phyloP scores from a whole-genome alignment of 805 yeast genomes.

The Cyberlindnera maritima region DNA sequence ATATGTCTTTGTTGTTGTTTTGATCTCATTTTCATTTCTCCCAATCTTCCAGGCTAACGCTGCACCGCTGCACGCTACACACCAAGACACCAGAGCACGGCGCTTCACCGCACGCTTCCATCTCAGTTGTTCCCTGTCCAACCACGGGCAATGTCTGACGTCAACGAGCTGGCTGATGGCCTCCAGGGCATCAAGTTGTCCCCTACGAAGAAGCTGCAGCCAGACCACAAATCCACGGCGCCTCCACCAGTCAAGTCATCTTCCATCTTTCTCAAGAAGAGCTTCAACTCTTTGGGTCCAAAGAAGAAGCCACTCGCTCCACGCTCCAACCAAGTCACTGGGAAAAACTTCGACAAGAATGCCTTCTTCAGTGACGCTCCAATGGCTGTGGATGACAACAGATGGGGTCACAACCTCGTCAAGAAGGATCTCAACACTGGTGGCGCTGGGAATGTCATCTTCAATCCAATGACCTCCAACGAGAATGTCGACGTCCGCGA shows the following conservation, averaged over 20 bases:
- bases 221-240: slow-evolving; percentile 4
- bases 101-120: background rate
- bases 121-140: background rate
- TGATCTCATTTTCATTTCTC: background rate
- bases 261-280: slow-evolving; percentile 22
- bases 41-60: too few relatives aligned
- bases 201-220: slow-evolving; percentile 12
- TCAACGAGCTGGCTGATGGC: slow-evolving; percentile 8
- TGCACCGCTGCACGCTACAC: too few relatives aligned
- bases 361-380: slow-evolving; percentile 21
- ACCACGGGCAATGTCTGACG: background rate
- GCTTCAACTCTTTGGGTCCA: slow-evolving; percentile 16
- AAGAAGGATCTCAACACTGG: slow-evolving; percentile 1
- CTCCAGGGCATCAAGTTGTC: slow-evolving; percentile 15
- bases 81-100: too few relatives aligned
- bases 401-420: slow-evolving; percentile 23
- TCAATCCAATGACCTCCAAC: slow-evolving; percentile 10
- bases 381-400: slow-evolving; percentile 22
- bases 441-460: slow-evolving; percentile 12
- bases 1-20: background rate
- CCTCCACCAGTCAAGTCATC: slow-evolving; percentile 18
- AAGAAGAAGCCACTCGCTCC: slow-evolving; percentile 10
- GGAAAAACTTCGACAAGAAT: slow-evolving; percentile 14
- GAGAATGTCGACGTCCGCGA: slow-evolving; percentile 11
- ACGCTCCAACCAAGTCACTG: background rate